These are phyloP conservation scores for Aspergillus fijiensis DNA, from an alignment of 2,329 filamentous ascomycete species.

Conservation along the genomic window DNA sequence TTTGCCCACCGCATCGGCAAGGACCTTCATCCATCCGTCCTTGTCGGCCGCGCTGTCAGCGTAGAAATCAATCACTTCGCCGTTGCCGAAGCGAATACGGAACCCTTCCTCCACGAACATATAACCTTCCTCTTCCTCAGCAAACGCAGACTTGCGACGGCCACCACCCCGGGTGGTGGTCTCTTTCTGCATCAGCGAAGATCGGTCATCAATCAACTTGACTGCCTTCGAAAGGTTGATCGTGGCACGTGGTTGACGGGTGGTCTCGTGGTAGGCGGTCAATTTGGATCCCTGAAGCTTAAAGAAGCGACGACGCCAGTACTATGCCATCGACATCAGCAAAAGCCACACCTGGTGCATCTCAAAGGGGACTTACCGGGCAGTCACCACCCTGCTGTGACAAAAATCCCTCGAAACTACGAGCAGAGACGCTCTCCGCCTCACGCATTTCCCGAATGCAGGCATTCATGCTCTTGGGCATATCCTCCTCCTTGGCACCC, in stretches of 20 bases:
- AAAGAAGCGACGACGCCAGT: conserved; percentile 97
- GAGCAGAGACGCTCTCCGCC: conserved; percentile 74
- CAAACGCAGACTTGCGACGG: conserved; percentile 90
- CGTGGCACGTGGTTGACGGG: conserved; percentile 89
- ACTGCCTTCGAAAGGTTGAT: conserved; percentile 94
- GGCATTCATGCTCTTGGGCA: conserved; percentile 99
- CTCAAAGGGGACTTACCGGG: conserved; percentile 65
- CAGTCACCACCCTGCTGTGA: conserved; percentile 98
- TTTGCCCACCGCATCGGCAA: conserved; percentile 68
- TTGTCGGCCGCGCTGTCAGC: conserved; percentile 86
- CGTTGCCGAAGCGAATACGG: conserved; percentile 97
- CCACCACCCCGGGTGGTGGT: conserved; percentile 72
- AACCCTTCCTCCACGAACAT: conserved; percentile 99
- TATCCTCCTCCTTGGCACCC: conserved; percentile 83
- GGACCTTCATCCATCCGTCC: conserved; percentile 89
- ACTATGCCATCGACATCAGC: conserved; percentile 53
- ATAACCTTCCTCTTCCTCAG: conserved; percentile 97
- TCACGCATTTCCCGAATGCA: conserved; percentile 92
- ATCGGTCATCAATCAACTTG: conserved; percentile 89
- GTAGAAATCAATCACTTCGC: conserved; percentile 98
- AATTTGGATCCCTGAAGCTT: conserved; percentile 87
- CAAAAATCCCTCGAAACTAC: conserved; percentile 81
- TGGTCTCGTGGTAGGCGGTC: conserved; percentile 94
- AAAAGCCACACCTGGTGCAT: neutral
- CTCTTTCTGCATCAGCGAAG: conserved; percentile 78